Base-by-base conservation (phyloP, 108 stramenopile species). In the Schizochytrium sp. region DNA sequence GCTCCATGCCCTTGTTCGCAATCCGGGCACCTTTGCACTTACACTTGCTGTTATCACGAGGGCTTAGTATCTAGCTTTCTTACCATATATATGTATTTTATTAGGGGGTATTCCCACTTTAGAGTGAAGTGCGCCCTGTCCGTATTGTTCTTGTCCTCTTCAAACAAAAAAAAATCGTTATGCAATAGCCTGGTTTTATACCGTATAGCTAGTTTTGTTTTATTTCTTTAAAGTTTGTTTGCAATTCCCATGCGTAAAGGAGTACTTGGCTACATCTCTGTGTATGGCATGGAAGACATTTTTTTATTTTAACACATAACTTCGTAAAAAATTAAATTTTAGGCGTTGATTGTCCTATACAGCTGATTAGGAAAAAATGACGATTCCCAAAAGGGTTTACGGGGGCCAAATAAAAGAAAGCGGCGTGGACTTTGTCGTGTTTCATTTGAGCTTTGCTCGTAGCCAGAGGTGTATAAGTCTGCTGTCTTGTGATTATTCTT, bases 391-490 rank as follows among this genome's bases (percentile, higher is more conserved):
- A 69, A 44, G 5, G 64, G 64, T 15, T 69, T 69, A 44, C 64
- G 64, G 2, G 64, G 64, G 7, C 64, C 64, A 69, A 69, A 69
- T 12, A 69, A 28, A 13, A 69, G 10, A 69, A 69, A 69, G 40
- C 64, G 64, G 28, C 64, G 64, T 44, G 28, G 28, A 28, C 28
- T 28, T 28, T 38, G 5, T 15, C 5, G 64, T 7, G 64, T 12
- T 7, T 44, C 0, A 44, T 44, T 69, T 44, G 64, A 12, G 40
- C 3, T 7, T 28, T 28, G 28, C 28, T 28, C 3, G 64, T 38
- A 44, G 15, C 64, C 40, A 13, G 12, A 69, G 15, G 19, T 69
- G 64, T 38, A 69, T 12, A 7, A 44, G 19, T 5, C 12, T 7
- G 42, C 42, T 44, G 42, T 69, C 28, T 17, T 60, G 59, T 60